Base-by-base conservation (phyloP, 192 early-diverging fungal species). In the Entomortierella chlamydospora region DNA sequence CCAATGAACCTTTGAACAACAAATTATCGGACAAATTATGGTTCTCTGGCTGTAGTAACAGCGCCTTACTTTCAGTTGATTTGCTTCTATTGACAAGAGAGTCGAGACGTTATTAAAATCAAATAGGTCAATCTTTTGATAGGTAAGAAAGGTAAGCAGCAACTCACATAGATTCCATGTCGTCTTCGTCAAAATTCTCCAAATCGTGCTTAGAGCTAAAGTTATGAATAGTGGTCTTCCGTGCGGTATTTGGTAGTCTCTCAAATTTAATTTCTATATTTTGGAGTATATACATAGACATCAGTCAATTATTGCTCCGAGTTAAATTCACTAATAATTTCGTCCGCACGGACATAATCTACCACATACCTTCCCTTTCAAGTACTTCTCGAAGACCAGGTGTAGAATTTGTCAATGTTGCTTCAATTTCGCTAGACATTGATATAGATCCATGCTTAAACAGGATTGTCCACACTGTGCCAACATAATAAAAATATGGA, bases 401-500 rank as follows among this genome's bases (percentile, higher is more conserved):
- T 1, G 81, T 74, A 8, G 81, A 82, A 52, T 82, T 69, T 29
- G 71, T 82, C 50, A 82, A 25, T 3, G 64, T 56, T 11, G 81
- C 81, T 17, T 82, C 81, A 7, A 70, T 34, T 17, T 74, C 57
- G 4, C 72, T 70, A 15, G 81, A 74, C 0, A 50, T 20, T 0
- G 72, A 82, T n/a, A 76, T 17, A 18, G 56, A 60, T 4, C 64
- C 72, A 55, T 73, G 68, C 42, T 66, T 67, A 49, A 82, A 74
- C 11, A 82, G 26, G 41, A 82, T 53, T 6, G 81, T 64, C 71
- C 71, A 82, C 31, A 67, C 28, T 20, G 54, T 55, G 4, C 81
- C 64, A 26, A 82, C 33, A 25, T 82, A 82, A 20, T 82, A 82
- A 73, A 82, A 82, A 34, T 70, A 70, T 6, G 70, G 57, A 23